phyloP scores from a whole-genome alignment of 2,329 filamentous ascomycete genomes.

The Cladosporium halotolerans region DNA sequence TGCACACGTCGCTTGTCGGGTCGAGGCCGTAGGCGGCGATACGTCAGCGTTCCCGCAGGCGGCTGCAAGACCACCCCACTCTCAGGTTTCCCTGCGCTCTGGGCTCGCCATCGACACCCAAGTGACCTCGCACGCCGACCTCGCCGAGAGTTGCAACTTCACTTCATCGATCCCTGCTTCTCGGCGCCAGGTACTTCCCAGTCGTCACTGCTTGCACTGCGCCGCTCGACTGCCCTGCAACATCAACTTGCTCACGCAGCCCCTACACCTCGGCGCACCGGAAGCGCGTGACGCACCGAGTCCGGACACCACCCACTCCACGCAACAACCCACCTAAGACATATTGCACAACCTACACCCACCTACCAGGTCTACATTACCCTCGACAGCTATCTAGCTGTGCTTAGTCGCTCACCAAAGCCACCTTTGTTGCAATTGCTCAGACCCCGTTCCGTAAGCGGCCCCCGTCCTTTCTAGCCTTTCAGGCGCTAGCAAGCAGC shows the following conservation, averaged over 20 bases:
- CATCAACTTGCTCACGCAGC: background rate
- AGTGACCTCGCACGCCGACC: background rate
- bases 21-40: no score
- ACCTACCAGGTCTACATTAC: no score
- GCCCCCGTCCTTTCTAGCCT: background rate
- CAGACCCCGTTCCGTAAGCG: constrained; percentile 3
- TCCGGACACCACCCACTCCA: background rate
- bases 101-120: background rate
- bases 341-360: no score
- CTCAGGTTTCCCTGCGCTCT: background rate
- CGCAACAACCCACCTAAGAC: background rate
- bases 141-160: background rate
- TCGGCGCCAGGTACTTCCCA: background rate
- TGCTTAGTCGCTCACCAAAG: no score
- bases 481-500: constrained; percentile 1
- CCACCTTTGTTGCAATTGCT: constrained; percentile 6
- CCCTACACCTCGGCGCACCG: constrained; percentile 4
- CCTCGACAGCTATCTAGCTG: no score
- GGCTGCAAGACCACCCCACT: background rate
- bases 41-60: background rate
- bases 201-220: no score
- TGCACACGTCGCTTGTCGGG: no score
- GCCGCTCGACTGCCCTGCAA: no score
- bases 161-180: background rate
- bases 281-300: constrained; percentile 7